phyloP scores from a whole-genome alignment of 2,329 filamentous ascomycete genomes.

The Arthrobotrys conoides region DNA sequence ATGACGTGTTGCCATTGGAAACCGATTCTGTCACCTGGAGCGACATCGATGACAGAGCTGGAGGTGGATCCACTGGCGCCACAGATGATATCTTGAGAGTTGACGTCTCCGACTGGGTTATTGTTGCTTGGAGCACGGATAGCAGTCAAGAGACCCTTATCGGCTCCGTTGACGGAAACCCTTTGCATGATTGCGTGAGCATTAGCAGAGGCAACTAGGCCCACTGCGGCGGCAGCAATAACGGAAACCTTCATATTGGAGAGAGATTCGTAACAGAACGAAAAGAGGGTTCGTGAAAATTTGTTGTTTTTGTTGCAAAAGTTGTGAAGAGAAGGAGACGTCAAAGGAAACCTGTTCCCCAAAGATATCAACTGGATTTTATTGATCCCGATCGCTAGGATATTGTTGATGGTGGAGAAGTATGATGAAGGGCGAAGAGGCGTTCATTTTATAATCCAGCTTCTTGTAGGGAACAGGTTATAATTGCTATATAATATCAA shows the following conservation, averaged over 20 bases:
- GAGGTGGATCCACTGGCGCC: constrained; percentile 38
- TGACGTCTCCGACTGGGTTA: constrained; percentile 71
- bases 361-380: constrained; percentile 35
- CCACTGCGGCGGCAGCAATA: constrained; percentile 35
- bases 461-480: background rate
- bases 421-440: constrained; percentile 1
- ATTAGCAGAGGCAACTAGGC: constrained; percentile 54
- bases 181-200: constrained; percentile 62
- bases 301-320: constrained; percentile 57
- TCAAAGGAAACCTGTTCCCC: constrained; percentile 47
- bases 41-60: constrained; percentile 65
- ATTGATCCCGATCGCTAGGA: constrained; percentile 46
- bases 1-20: constrained; percentile 72
- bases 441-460: constrained; percentile 52
- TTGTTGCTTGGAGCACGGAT: constrained; percentile 71
- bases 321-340: constrained; percentile 28
- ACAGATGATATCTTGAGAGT: constrained; percentile 70
- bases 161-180: constrained; percentile 70
- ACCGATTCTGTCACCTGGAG: constrained; percentile 71
- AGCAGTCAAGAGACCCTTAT: constrained; percentile 71
- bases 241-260: constrained; percentile 52
- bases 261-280: background rate
- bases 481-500: constrained; percentile 36
- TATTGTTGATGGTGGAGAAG: constrained; percentile 22
- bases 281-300: constrained; percentile 8